phyloP scores from a whole-genome alignment of 2,329 filamentous ascomycete genomes.

The Penicillium capsulatum region DNA sequence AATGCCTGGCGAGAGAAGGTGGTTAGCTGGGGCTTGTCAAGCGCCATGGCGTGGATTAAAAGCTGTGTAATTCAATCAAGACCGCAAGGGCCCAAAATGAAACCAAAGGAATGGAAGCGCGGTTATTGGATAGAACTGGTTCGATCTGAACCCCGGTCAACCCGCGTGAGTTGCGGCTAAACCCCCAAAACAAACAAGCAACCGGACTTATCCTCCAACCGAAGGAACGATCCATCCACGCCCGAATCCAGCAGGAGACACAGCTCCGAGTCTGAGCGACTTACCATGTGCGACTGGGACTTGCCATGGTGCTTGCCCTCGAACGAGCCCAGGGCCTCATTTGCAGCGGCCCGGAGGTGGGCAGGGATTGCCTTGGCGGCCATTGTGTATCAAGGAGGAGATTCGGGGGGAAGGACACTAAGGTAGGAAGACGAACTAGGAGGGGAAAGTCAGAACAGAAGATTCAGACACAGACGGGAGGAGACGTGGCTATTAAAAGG shows the following conservation, averaged over 20 bases:
- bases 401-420: constrained; percentile 1
- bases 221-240: background rate
- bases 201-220: constrained; percentile 3
- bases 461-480: background rate
- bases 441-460: background rate
- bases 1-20: constrained; percentile 65
- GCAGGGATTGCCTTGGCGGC: constrained; percentile 73
- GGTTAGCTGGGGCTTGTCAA: constrained; percentile 5
- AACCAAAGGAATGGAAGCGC: constrained; percentile 1
- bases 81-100: background rate
- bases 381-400: constrained; percentile 49
- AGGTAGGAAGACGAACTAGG: constrained; percentile 1
- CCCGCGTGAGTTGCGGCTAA: background rate
- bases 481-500: constrained; percentile 11
- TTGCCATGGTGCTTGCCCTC: constrained; percentile 52
- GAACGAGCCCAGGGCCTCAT: constrained; percentile 35
- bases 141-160: background rate
- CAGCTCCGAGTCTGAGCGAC: constrained; percentile 21
- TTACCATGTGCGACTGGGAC: constrained; percentile 55
- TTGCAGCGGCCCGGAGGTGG: constrained; percentile 67
- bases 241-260: background rate
- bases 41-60: constrained; percentile 4
- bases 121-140: background rate
- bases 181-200: background rate
- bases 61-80: too few relatives aligned